Evolutionary conservation across 164 flowering plant genomes (phyloP), one percentile per base, ranked within the genome.

Genomic region (Chloranthus sessilifolius): DNA sequence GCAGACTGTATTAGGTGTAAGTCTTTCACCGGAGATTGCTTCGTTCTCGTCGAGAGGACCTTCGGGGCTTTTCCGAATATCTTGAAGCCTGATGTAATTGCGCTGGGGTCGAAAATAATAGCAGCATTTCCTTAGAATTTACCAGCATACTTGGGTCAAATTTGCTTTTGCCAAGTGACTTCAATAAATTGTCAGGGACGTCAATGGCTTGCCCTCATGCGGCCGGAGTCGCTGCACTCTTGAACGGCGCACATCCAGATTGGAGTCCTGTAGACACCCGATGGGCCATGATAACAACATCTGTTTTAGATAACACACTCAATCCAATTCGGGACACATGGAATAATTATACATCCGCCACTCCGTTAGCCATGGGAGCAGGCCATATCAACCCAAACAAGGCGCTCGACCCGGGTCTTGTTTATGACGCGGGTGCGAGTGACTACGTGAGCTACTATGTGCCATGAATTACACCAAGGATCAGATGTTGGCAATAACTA

Each of bases 351-450:
- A 1, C 12, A 8, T 27, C 66, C 0, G 87, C 89, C 1, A 70
- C 27, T 34, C 89, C 96, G 4, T 38, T 80, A 10, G 92, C 62
- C 35, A 71, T 78, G 66, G 95, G 89, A 17, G 50, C 89, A 0
- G 92, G 95, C 7, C 87, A 82, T 4, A 46, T 87, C 11, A 66
- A 77, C 30, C 89, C 88, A 0, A 78, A 76, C 74, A 72, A 64
- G 53, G 96, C 96, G 1, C 15, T 84, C 5, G 71, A 82, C 59
- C 96, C 92, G 0, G 92, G 89, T 0, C 77, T 84, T 0, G 34
- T 88, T 3, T 84, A 84, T 24, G 79, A 84, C 27, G 61, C 62
- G 0, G 47, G 11, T 2, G 14, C 44, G 1, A 28, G 69, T 23
- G 94, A 82, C 38, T 84, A 80, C 23, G 43, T 77, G 4, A 69